phyloP scores from a whole-genome alignment of 2,329 filamentous ascomycete genomes.

The Torrubiella hemipterigena region DNA sequence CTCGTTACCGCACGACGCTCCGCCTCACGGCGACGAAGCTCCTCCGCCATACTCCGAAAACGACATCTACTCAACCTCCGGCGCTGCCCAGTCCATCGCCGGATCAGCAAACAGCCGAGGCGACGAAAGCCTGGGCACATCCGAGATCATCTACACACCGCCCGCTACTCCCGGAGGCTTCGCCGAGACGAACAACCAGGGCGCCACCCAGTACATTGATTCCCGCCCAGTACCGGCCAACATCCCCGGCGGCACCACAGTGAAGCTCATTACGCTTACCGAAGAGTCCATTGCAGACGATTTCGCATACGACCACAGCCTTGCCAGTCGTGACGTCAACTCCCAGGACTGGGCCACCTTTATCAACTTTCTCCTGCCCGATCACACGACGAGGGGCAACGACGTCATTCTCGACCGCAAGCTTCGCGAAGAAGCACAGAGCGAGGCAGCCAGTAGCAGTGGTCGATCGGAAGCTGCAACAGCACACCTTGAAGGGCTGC shows the following conservation, averaged over 20 bases:
- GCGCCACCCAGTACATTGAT: slow-evolving; percentile 29
- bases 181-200: slow-evolving; percentile 11
- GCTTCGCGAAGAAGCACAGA: slow-evolving; percentile 25
- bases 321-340: slow-evolving; percentile 30
- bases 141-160: slow-evolving; percentile 38
- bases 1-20: too few species aligned
- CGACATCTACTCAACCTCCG: slow-evolving; percentile 38
- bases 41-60: slow-evolving; percentile 47
- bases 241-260: slow-evolving; percentile 15
- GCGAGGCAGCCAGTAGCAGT: slow-evolving; percentile 14
- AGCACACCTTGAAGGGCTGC: slow-evolving; percentile 28
- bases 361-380: slow-evolving; percentile 41
- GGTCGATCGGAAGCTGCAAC: slow-evolving; percentile 19
- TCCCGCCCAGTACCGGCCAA: slow-evolving; percentile 22
- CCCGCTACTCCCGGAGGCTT: slow-evolving; percentile 32
- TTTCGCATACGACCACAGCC: slow-evolving; percentile 28
- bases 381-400: slow-evolving; percentile 30
- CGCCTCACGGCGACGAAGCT: slow-evolving; percentile 17
- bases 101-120: slow-evolving; percentile 17
- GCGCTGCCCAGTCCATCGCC: slow-evolving; percentile 14
- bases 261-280: slow-evolving; percentile 22
- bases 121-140: slow-evolving; percentile 22
- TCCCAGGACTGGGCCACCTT: slow-evolving; percentile 48
- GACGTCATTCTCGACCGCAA: slow-evolving; percentile 37
- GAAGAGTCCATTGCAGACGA: slow-evolving; percentile 25